Evolutionary conservation across 768 basidiomycete species (phyloP).

Genomic region (Phlebiopsis flavidoalba): DNA sequence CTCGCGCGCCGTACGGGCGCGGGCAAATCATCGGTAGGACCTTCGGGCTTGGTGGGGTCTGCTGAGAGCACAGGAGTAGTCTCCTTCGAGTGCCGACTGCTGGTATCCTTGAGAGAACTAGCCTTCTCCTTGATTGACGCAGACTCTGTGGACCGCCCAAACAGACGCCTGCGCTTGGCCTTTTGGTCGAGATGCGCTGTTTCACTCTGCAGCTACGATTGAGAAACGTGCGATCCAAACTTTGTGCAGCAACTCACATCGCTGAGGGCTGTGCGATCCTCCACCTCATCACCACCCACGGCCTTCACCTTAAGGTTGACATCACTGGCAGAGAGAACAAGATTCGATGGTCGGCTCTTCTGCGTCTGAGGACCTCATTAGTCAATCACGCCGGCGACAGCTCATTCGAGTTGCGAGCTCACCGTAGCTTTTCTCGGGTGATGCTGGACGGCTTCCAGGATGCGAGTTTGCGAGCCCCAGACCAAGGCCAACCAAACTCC

Average conservation of each 20-base stretch:
- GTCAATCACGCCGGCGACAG: not conserved
- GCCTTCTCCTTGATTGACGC: constrained; percentile 27
- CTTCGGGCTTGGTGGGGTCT: constrained; percentile 13
- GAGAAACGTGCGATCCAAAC: not conserved
- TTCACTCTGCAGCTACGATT: constrained; percentile 42
- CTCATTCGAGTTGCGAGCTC: not conserved
- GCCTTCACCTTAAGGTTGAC: constrained; percentile 44
- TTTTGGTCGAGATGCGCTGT: constrained; percentile 29
- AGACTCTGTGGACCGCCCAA: constrained; percentile 51
- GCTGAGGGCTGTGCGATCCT: constrained; percentile 57
- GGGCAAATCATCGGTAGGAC: constrained; percentile 8
- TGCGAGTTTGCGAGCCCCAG: constrained; percentile 20
- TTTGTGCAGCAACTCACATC: constrained; percentile 45
- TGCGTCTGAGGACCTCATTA: constrained; percentile 11
- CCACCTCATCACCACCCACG: constrained; percentile 31
- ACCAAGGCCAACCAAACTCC: constrained; percentile 25
- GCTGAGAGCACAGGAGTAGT: constrained; percentile 18
- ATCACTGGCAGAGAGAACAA: constrained; percentile 60
- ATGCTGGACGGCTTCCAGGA: not conserved
- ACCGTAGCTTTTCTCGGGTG: constrained; percentile 7
- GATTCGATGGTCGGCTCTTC: constrained; percentile 46
- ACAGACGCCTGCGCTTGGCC: constrained; percentile 49
- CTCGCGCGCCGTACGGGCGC: constrained; percentile 29
- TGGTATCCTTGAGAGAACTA: constrained; percentile 18
- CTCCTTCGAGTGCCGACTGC: constrained; percentile 24